These are phyloP conservation scores for Lonicera japonica DNA, from an alignment of 129 eudicot genomes.

Conservation along the genomic window DNA sequence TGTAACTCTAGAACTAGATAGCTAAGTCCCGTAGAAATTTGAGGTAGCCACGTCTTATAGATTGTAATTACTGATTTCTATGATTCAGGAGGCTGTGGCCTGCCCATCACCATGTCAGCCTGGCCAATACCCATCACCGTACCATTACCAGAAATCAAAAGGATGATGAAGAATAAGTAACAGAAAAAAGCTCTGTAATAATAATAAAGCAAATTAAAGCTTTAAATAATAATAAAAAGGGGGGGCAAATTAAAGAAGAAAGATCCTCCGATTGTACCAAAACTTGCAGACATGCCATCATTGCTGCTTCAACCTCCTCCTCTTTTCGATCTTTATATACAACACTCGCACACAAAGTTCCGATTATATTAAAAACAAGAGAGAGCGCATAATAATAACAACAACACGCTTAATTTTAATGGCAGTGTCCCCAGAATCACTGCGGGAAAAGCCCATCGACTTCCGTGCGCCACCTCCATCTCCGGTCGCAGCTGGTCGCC, in stretches of 20 bases:
- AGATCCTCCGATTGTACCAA: slow-evolving; percentile 19
- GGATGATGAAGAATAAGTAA: slow-evolving; percentile 9
- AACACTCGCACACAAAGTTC: not conserved
- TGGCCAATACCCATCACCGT: not conserved
- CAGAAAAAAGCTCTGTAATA: slow-evolving; percentile 26
- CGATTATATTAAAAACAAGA: not conserved
- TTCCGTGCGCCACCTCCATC: slow-evolving; percentile 89
- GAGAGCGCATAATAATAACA: not conserved
- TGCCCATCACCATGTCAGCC: not conserved
- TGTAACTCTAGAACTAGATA: too few species aligned
- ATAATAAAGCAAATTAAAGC: slow-evolving; percentile 23
- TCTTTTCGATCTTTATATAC: not conserved
- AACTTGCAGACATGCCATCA: slow-evolving; percentile 46
- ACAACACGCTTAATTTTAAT: too few species aligned
- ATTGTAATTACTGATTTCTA: not conserved
- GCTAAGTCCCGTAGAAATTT: too few species aligned
- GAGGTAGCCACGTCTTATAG: too few species aligned
- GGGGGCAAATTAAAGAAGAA: not conserved
- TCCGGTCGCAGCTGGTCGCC: slow-evolving; percentile 59
- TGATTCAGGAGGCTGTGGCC: not conserved
- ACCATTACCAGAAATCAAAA: too few species aligned
- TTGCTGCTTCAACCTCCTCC: slow-evolving; percentile 34
- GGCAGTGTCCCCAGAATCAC: slow-evolving; percentile 41
- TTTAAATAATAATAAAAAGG: not conserved
- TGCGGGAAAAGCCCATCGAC: slow-evolving; percentile 24